Conservation (phyloP, 2,329 filamentous ascomycete species). For the Pseudopithomyces maydicus region DNA sequence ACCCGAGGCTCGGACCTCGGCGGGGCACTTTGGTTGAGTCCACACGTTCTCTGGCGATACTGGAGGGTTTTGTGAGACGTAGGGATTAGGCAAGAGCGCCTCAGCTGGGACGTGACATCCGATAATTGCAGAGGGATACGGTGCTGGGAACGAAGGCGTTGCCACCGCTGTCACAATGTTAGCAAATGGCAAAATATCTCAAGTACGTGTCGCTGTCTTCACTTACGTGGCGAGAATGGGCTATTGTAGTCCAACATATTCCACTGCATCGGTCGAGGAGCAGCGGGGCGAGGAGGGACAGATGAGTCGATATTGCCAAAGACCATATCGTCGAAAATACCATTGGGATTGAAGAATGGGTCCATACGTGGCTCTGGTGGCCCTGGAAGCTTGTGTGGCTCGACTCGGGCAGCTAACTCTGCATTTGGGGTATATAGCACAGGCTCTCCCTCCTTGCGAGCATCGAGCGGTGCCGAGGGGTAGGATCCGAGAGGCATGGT, state of each 20-base stretch:
- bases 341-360: neutral
- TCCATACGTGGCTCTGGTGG: neutral
- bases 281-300: slow-evolving; percentile 24
- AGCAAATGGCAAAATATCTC: slow-evolving; percentile 5
- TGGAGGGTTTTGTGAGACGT: neutral
- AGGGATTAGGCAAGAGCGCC: neutral
- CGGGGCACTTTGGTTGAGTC: slow-evolving; percentile 3
- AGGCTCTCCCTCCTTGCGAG: neutral
- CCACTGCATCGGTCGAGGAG: slow-evolving; percentile 16
- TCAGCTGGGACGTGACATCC: neutral
- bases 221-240: slow-evolving; percentile 13
- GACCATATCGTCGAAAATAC: slow-evolving; percentile 2
- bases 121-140: neutral
- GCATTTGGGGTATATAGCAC: neutral
- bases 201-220: neutral
- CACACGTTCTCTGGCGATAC: slow-evolving; percentile 8
- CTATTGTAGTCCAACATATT: slow-evolving; percentile 7
- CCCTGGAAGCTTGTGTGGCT: neutral
- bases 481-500: neutral
- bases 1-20: slow-evolving; percentile 9
- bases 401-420: neutral
- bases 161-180: neutral
- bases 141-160: neutral
- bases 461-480: neutral
- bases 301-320: slow-evolving; percentile 14